Conservation (phyloP, 2,329 filamentous ascomycete genomes). For the Xylariaceae sp. region DNA sequence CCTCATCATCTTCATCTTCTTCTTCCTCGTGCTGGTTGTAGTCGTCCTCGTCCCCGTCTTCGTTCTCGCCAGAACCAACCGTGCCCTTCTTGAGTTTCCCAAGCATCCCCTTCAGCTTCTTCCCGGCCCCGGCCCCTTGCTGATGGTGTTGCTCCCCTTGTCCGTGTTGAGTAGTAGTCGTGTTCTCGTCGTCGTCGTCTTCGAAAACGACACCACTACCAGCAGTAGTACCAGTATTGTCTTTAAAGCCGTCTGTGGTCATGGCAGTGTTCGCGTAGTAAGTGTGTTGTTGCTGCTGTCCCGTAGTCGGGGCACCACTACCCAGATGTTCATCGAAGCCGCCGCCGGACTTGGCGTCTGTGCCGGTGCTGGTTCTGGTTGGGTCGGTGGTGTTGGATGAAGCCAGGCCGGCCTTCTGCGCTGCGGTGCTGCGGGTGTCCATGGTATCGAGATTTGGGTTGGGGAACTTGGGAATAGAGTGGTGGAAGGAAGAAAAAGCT, state of each 20-base stretch:
- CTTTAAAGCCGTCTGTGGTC: constrained; percentile 15
- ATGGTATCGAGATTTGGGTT: no score
- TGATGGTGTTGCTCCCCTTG: constrained; percentile 1
- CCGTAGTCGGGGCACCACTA: no score
- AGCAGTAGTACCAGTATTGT: neutral
- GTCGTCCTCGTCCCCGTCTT: neutral
- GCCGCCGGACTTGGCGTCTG: no score
- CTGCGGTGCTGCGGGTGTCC: no score
- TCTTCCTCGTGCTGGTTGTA: no score
- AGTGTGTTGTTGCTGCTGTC: neutral
- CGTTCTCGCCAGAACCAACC: neutral
- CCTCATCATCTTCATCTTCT: constrained; percentile 1
- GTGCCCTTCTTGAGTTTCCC: constrained; percentile 5
- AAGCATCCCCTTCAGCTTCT: constrained; percentile 8
- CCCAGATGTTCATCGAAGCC: no score
- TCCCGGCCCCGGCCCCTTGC: neutral
- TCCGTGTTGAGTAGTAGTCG: no score
- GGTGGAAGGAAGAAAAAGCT: no score
- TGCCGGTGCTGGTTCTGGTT: no score
- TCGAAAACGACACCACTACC: neutral
- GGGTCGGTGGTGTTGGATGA: no score
- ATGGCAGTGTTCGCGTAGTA: constrained; percentile 12
- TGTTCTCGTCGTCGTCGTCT: neutral
- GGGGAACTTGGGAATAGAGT: no score
- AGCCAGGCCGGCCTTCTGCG: no score